These are phyloP conservation scores for Cardiosporidium cionae DNA, from an alignment of 169 alveolate species.

Conservation along the genomic window DNA sequence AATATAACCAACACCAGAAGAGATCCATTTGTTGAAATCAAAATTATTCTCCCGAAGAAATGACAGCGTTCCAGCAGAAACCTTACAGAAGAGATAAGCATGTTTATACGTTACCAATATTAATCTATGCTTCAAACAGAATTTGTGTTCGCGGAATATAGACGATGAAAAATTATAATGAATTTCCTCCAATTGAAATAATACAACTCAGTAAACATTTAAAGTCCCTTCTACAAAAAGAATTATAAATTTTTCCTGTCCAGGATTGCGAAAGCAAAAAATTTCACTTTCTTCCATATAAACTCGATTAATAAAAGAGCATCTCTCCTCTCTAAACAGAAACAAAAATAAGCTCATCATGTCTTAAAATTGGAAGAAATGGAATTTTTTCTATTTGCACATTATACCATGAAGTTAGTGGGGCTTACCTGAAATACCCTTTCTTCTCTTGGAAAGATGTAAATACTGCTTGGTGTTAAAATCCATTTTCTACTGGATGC, in stretches of 20 bases:
- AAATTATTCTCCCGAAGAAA: constrained; percentile 67
- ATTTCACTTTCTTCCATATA: neutral
- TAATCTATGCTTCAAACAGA: neutral
- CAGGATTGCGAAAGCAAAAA: neutral
- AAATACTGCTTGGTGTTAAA: constrained; percentile 64
- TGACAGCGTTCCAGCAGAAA: constrained; percentile 54
- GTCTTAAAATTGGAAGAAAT: neutral
- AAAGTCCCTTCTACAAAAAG: neutral
- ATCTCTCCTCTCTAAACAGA: neutral
- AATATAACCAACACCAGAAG: constrained; percentile 59
- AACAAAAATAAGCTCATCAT: neutral
- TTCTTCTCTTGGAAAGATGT: constrained; percentile 58
- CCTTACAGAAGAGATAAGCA: constrained; percentile 51
- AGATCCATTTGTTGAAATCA: constrained; percentile 71
- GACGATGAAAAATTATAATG: neutral
- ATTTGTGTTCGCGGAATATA: neutral
- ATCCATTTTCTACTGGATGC: constrained; percentile 62
- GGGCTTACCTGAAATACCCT: constrained; percentile 25
- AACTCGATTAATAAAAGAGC: neutral
- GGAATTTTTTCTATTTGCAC: neutral
- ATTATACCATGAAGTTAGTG: neutral
- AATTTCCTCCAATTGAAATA: neutral
- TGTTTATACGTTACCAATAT: neutral
- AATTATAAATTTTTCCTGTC: neutral
- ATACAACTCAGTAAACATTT: neutral